phyloP scores from a whole-genome alignment of 164 flowering plant genomes.

The Litsea cubeba region DNA sequence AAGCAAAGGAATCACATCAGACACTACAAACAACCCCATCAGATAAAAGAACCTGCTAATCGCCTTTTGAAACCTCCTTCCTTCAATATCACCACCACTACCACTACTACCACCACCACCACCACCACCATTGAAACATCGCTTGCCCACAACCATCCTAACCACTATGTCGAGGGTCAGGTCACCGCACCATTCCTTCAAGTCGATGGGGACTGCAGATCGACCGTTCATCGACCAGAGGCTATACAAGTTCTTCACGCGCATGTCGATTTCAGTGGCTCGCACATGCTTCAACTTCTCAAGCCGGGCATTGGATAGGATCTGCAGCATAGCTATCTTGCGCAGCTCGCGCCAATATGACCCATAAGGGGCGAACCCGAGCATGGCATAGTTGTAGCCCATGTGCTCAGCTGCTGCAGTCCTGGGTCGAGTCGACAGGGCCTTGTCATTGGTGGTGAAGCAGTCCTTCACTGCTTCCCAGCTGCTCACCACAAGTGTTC shows the following conservation, averaged over 20 bases:
- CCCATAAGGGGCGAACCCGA: constrained; percentile 7
- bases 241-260: not conserved
- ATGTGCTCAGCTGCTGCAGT: not conserved
- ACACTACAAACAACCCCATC: constrained; percentile 6
- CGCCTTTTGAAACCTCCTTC: not conserved
- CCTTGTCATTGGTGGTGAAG: constrained; percentile 12
- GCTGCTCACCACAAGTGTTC: not conserved
- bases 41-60: constrained; percentile 9
- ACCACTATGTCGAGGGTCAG: not conserved
- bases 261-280: no score
- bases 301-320: not conserved
- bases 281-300: not conserved
- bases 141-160: not conserved
- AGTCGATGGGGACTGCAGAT: not conserved
- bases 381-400: not conserved
- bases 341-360: constrained; percentile 8
- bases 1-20: constrained; percentile 16
- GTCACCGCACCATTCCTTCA: not conserved
- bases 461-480: constrained; percentile 1
- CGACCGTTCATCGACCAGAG: not conserved
- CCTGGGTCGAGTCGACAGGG: not conserved
- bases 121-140: not conserved
- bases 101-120: no score
- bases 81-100: not conserved
- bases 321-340: not conserved